Evolutionary conservation across 768 basidiomycete species (phyloP), one percentile per base, ranked within the genome.

Genomic region (Mycena rosella): DNA sequence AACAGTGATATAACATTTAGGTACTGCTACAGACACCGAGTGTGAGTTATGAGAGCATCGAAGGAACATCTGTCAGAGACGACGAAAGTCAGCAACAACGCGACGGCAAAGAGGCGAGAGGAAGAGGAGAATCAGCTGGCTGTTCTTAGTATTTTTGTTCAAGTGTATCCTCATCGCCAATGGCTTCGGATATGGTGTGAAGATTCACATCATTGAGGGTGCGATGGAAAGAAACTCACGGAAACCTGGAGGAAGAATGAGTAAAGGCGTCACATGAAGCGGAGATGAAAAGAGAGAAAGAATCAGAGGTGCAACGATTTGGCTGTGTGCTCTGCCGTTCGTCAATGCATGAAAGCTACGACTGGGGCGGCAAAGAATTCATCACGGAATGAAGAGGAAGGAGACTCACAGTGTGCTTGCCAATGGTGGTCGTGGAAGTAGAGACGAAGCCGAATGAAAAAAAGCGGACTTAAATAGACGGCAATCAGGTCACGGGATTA

Each of bases 281-380:
- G 64, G 49, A 30, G 53, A 20, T 64, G 54, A 30, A 30, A 29
- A 57, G 27, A 51, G 42, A 62, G 51, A 65, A 63, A 72, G 60
- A 71, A 72, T 90, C 89, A 91, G 89, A 81, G 79, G 79, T 89
- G 87, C 88, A 87, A 86, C 76, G 76, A 75, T 87, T 90, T 90
- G 88, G 88, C 87, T 88, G 70, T 85, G 81, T 89, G 89, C 89
- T 86, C 81, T 82, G 82, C 88, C 87, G 74, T 77, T 91, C 89
- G 84, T 90, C 89, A 90, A 80, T 58, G 88, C 84, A 72, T 29
- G 60, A 71, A 65, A 69, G 84, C 87, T 90, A 89, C 81, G 89
- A 89, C 89, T 90, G 89, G 89, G 89, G 89, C 89, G 89, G 88
- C 89, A 89, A 84, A 77, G 86, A 85, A 85, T 81, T 88, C 89